A percentile compares a stretch with the other conserved stretches of the same genome.
These are phyloP conservation scores for Pyricularia grisea DNA, from an alignment of 2,329 filamentous ascomycete species.

Conservation along the genomic window DNA sequence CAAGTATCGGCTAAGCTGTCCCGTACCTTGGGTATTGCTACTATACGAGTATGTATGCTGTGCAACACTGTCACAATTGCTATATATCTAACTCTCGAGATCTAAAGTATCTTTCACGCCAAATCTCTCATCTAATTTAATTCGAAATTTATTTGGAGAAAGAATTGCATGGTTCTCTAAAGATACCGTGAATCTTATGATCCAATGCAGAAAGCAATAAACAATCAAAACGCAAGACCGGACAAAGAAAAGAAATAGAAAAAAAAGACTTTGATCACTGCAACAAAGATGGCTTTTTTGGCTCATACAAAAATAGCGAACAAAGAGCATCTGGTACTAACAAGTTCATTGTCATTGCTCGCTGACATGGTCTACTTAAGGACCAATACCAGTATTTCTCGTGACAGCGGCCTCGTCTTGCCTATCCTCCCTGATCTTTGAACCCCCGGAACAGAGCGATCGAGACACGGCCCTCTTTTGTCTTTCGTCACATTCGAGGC, in stretches of 20 bases:
- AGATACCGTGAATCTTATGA: neutral
- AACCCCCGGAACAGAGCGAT: neutral
- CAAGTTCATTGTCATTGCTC: neutral
- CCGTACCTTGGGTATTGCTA: neutral
- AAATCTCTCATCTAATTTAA: too few species aligned
- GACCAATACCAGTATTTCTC: neutral
- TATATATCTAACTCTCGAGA: too few species aligned
- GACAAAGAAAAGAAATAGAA: neutral
- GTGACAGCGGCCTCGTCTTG: neutral
- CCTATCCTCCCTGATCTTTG: neutral
- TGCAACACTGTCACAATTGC: neutral
- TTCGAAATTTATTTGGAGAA: too few species aligned
- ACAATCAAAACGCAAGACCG: neutral
- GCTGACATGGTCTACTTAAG: neutral
- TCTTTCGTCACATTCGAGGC: neutral
- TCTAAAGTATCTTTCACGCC: too few species aligned
- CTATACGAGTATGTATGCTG: neutral
- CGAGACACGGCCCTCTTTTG: neutral
- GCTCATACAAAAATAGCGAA: neutral
- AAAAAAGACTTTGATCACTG: neutral
- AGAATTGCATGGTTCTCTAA: too few species aligned
- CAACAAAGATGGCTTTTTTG: neutral
- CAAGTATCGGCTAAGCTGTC: neutral
- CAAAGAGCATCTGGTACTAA: neutral
- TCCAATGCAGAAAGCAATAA: neutral